phyloP scores from a whole-genome alignment of 148 eudicot species.

The Pouteria glomerata region DNA sequence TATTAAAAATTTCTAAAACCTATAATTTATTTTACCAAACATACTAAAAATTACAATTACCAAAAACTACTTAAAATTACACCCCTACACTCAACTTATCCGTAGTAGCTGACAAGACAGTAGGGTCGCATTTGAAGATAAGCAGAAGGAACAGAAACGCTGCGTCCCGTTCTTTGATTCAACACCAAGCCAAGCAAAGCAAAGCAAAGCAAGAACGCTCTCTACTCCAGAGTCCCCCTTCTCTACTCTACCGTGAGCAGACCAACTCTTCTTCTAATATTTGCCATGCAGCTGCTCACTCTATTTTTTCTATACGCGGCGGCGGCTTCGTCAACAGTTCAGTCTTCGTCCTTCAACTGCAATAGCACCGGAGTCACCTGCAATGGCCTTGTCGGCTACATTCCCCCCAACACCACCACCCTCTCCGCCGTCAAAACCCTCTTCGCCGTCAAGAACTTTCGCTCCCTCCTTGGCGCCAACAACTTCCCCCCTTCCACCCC shows the following conservation, averaged over 20 bases:
- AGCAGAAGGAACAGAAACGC: too few relatives aligned
- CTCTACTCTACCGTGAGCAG: background rate
- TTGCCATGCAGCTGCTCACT: background rate
- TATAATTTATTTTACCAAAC: too few relatives aligned
- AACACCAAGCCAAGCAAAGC: too few relatives aligned
- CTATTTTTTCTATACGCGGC: background rate
- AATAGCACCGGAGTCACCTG: conserved; percentile 30
- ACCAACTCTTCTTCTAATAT: background rate
- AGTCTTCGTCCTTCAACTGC: conserved; percentile 49
- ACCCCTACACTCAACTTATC: too few relatives aligned
- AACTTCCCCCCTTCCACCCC: conserved; percentile 43
- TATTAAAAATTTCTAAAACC: too few relatives aligned
- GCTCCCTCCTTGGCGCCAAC: conserved; percentile 58
- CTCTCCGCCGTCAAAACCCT: conserved; percentile 38
- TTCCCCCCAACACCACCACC: conserved; percentile 59
- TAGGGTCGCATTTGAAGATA: too few relatives aligned
- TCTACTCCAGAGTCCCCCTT: background rate
- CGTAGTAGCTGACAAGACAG: too few relatives aligned
- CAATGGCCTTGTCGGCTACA: conserved; percentile 48
- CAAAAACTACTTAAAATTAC: too few relatives aligned
- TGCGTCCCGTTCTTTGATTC: too few relatives aligned
- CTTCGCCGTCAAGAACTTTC: conserved; percentile 44
- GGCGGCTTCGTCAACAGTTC: background rate
- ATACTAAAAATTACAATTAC: too few relatives aligned
- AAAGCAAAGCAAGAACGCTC: too few relatives aligned